Evolutionary conservation across 192 early-diverging fungal genomes (phyloP), one percentile per base, ranked within the genome.

Genomic region (Entrophospora sp.): DNA sequence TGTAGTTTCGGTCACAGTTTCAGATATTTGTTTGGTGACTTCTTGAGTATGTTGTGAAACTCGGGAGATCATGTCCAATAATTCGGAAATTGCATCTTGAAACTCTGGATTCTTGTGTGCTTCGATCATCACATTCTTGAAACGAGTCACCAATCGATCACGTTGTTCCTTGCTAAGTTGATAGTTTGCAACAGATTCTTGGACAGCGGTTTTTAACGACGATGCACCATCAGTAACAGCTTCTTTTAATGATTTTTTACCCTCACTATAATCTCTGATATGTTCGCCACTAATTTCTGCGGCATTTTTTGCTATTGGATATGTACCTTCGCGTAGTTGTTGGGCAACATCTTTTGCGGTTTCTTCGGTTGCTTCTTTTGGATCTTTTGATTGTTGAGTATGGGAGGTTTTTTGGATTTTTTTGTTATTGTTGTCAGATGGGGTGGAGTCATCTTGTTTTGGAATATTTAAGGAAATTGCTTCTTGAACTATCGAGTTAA

Each of bases 81-180:
- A 18, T 43, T 81, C 75, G 24, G 60, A 61, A 22, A 77, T 27
- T n/a, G 70, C 75, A 28, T 63, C 36, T 52, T 81, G 75, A 64
- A 70, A 78, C 61, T 77, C 79, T 37, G 51, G 43, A 4, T 35
- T 56, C 4, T 24, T 42, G 7, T 67, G 70, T 14, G 30, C 40
- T 40, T 69, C 52, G 16, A 71, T 31, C 34, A 73, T 64, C n/a
- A 75, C 61, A 18, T 59, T 66, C 65, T 80, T 76, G 40, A 81
- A 37, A 18, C 71, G 43, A 8, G 32, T 36, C 18, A 77, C 40
- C 20, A 57, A 18, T 2, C 20, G 18, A 14, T 57, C 55, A 57
- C 55, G 55, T 63, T 80, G 57, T 45, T 79, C 74, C 5, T 51
- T 34, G 5, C 69, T 64, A 6, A 78, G 20, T 30, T 74, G 30